Base-by-base conservation (phyloP, 2,329 filamentous ascomycete genomes). In the Botrytis medusae region DNA sequence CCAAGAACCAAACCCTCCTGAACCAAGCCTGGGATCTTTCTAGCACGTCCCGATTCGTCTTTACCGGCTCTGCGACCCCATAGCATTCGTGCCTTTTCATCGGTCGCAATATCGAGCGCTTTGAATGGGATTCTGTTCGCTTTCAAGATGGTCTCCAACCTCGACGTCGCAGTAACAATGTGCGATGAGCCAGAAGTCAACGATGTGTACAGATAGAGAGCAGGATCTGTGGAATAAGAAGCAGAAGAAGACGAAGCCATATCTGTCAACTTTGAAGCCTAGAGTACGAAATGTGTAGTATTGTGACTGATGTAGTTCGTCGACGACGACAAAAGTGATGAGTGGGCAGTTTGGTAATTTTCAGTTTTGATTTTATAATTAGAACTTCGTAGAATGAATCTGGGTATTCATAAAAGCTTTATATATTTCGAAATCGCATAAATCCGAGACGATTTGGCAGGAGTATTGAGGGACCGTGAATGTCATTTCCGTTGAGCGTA, bases 51-150 rank as follows among this genome's bases (percentile, higher is more conserved):
- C 60, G 80, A 79, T 65, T 85, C 85, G 77, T 90, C 89, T 81
- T 95, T 95, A 79, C 92, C 93, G 63, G 92, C 88, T 77, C 95
- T 88, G 74, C 95, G 90, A 64, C 92, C 91, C 93, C 94, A 99
- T 77, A 98, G 87, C 87, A 93, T 93, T 77, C 92, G 91, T 48
- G 95, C 95, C 80, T 93, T 92, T 73, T 96, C 92, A 82, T 99
- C 93, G 44, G 93, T 97, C 59, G 95, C 94, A 61, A 96, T 89
- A 83, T 99, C 96, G 80, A 98, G 87, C 76, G 93, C 94, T 82
- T 93, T 94, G 86, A 98, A 99, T 18, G 94, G 93, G 74, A 99
- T 92, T 78, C 92, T 92, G 86, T 98, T 98, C 76, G 94, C 95
- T 81, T 94, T 95, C 74, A 99, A 88, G 80, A 99, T 98, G 20